Evolutionary conservation across 1,139 yeast species (phyloP).

Genomic region (Protomyces inouyei): DNA sequence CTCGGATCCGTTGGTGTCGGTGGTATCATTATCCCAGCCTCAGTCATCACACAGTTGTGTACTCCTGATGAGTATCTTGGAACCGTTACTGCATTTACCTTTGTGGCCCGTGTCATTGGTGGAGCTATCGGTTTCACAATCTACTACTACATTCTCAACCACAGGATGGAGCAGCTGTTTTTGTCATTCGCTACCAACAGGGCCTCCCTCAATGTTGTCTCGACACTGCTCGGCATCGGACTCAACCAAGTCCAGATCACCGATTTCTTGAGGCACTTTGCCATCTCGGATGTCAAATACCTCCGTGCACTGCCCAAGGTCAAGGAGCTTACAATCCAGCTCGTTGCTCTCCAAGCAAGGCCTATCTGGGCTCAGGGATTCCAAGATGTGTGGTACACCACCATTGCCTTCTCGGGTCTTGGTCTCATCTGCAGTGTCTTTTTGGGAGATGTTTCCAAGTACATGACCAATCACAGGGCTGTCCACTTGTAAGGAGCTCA

Average conservation of each 20-base stretch:
- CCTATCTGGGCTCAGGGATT: slow-evolving; percentile 21
- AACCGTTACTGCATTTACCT: slow-evolving; percentile 18
- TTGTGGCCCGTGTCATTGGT: slow-evolving; percentile 22
- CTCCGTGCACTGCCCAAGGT: background rate
- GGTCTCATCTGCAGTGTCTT: slow-evolving; percentile 22
- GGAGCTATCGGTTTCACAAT: slow-evolving; percentile 23
- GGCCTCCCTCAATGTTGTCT: slow-evolving; percentile 2
- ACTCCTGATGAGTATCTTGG: slow-evolving; percentile 23
- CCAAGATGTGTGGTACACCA: slow-evolving; percentile 16
- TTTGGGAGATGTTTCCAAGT: slow-evolving; percentile 23
- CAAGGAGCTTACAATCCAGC: slow-evolving; percentile 6
- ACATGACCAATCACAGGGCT: slow-evolving; percentile 26
- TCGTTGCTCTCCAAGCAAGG: slow-evolving; percentile 3
- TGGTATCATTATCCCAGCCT: slow-evolving; percentile 21
- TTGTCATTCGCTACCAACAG: background rate
- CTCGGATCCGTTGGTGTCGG: slow-evolving; percentile 20
- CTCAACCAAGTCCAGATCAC: background rate
- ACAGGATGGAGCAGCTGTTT: slow-evolving; percentile 1
- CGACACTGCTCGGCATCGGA: background rate
- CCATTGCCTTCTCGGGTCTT: slow-evolving; percentile 20
- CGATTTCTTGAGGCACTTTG: slow-evolving; percentile 3
- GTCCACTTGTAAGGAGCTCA: slow-evolving; percentile 7
- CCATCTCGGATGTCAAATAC: slow-evolving; percentile 9
- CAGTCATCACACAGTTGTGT: slow-evolving; percentile 23
- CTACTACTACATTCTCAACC: slow-evolving; percentile 22